Evolutionary conservation across 2,329 filamentous ascomycete species (phyloP), one percentile per base, ranked within the genome.

Genomic region (Alternaria sp.): DNA sequence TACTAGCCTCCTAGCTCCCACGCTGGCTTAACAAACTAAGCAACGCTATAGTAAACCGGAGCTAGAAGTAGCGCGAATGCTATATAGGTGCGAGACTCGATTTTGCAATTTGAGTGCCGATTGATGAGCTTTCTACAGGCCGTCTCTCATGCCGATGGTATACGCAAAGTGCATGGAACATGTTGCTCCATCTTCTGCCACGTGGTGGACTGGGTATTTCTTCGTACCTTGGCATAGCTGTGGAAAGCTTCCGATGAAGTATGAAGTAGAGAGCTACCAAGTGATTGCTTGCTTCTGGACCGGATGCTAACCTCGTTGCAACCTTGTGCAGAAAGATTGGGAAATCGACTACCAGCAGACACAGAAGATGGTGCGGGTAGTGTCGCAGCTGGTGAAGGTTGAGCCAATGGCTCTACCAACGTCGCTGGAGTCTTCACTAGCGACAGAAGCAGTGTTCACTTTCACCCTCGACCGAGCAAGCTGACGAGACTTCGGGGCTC

Each of bases 41-140:
- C 3, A 47, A 7, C 3, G 28, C 18, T 0, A 16, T 48, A 30
- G 8, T 18, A 34, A 9, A 34, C 1, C 16, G 18, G 18, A 1
- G 22, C 4, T 18, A 16, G 7, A 5, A 5, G 1, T 5, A 18
- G 12, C 1, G 0, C 12, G 16, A 24, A 1, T 22, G 44, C 7
- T 48, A 26, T 32, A 16, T 9, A 22, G 8, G 44, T 47, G 5
- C 11, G 9, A 16, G 3, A 8, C 1, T 6, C 5, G 1, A 1
- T 16, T 16, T 1, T 16, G 1, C 0, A 9, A 22, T 7, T 22
- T 6, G 4, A 7, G 5, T 3, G 6, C 28, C 11, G 0, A 16
- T 26, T 32, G 28, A 32, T 22, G 4, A 0, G n/a, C 24, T n/a
- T 22, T 22, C 3, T 5, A 2, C 1, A 34, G 46, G 18, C 30